These are phyloP conservation scores for Diplodia sapinea DNA, from an alignment of 2,329 filamentous ascomycete species.

Conservation along the genomic window DNA sequence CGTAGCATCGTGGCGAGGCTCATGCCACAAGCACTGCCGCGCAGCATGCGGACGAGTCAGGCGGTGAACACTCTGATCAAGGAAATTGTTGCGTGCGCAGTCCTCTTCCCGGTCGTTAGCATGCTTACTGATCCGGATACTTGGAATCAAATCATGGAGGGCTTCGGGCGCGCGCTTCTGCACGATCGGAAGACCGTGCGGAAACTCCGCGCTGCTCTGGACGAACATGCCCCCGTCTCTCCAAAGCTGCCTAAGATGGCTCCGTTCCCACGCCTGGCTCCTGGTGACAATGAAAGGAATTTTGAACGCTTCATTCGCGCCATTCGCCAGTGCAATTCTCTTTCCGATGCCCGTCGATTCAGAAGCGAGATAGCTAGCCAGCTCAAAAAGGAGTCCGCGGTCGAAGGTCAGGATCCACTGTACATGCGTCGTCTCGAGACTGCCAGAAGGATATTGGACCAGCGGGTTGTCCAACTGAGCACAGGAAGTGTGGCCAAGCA, in stretches of 20 bases:
- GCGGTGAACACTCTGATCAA: conserved; percentile 80
- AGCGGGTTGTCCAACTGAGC: conserved; percentile 82
- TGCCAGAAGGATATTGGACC: conserved; percentile 86
- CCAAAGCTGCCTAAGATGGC: conserved; percentile 69
- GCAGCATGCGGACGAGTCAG: conserved; percentile 75
- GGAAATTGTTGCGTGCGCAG: conserved; percentile 92
- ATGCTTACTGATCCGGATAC: conserved; percentile 89
- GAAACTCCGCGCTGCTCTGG: conserved; percentile 86
- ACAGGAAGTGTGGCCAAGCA: conserved; percentile 62
- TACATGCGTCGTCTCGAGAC: conserved; percentile 91
- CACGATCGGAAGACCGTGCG: conserved; percentile 95
- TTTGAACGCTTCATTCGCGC: conserved; percentile 94
- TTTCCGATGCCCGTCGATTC: conserved; percentile 91
- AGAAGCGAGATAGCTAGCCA: conserved; percentile 92
- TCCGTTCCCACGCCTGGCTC: conserved; percentile 77
- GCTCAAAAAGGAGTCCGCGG: conserved; percentile 79
- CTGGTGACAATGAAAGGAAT: conserved; percentile 84
- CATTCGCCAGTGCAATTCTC: conserved; percentile 84
- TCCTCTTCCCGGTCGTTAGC: conserved; percentile 80
- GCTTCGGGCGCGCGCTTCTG: conserved; percentile 80
- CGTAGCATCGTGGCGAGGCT: conserved; percentile 75
- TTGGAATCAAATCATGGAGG: conserved; percentile 97
- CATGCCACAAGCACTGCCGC: conserved; percentile 75
- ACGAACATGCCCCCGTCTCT: conserved; percentile 88
- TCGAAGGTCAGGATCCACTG: conserved; percentile 80